These are phyloP conservation scores for Setaria viridis DNA, from an alignment of 202 grass and related monocot genomes.

Conservation along the genomic window DNA sequence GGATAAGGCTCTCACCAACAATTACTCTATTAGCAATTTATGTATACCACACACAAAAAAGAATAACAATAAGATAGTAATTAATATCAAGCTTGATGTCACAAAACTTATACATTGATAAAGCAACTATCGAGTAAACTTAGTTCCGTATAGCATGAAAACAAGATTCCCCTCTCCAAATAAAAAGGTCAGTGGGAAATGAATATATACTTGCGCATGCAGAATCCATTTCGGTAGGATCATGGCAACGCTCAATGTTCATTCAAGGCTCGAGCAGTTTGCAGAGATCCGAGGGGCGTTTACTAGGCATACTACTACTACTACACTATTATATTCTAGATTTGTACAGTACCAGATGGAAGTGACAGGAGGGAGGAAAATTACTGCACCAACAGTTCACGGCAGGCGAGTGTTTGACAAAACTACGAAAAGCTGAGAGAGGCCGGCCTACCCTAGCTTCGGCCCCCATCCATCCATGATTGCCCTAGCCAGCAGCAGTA, in stretches of 20 bases:
- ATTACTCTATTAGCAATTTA: too few species aligned
- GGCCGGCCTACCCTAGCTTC: background rate
- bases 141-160: background rate
- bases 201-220: background rate
- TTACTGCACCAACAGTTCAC: constrained; percentile 14
- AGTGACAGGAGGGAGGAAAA: constrained; percentile 30
- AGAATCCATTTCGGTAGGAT: background rate
- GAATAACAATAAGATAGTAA: too few species aligned
- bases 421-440: background rate
- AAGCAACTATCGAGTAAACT: too few species aligned
- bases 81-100: too few species aligned
- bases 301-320: too few species aligned
- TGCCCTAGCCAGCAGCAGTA: background rate
- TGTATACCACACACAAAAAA: too few species aligned
- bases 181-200: background rate
- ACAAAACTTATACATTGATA: too few species aligned
- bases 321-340: too few species aligned
- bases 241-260: background rate
- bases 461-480: background rate
- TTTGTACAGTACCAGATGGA: background rate
- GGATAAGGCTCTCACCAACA: too few species aligned
- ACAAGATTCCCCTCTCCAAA: background rate
- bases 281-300: background rate
- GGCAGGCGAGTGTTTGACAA: constrained; percentile 1
- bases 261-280: background rate